Base-by-base conservation (phyloP, 495 filamentous ascomycete genomes). In the Podospora didyma region DNA sequence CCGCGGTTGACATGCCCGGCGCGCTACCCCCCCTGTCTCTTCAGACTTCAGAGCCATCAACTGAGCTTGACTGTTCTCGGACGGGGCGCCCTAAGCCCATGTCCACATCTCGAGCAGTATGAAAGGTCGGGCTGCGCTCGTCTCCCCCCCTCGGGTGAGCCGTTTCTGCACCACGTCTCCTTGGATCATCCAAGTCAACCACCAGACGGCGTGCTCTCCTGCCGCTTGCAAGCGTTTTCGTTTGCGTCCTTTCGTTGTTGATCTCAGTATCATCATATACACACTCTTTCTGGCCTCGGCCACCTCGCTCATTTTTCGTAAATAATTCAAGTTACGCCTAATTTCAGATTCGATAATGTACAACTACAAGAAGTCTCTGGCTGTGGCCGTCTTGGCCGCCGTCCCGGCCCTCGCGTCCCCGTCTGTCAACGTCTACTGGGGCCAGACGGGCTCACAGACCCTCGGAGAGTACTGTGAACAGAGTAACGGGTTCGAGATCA, bases 241-340 rank as follows among this genome's bases (percentile, higher is more conserved):
- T 75, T 73, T 77, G 72, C 74, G 74, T 77, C 72, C 74, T 71
- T 68, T 77, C 74, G 51, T 75, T 64, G 49, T 75, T 64, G 62
- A 62, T 58, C 46, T 57, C 46, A 31, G 56, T 64, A 66, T 51
- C 59, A 64, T 52, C 54, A 64, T 58, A 68, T 69, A 56, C 59
- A 68, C 70, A 54, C 61, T 74, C 65, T 57, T 69, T 65, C 65
- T 52, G 57, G 58, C 64, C 52, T 66, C 46, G 66, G 69, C 71
- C 70, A 61, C 28, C 19, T 49, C 59, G 53, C 62, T 64, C 63
- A 16, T 62, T 65, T 65, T 53, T 28, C 49, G 10, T 51, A 28
- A 56, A 50, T 53, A 35, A 22, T 21, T 45, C 47, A 49, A 20
- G 19, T 53, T 62, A 61, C 58, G 58, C 56, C 31, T 69, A 69